These are phyloP conservation scores for Backusella psychrophila DNA, from an alignment of 192 early-diverging fungal species.

Conservation along the genomic window DNA sequence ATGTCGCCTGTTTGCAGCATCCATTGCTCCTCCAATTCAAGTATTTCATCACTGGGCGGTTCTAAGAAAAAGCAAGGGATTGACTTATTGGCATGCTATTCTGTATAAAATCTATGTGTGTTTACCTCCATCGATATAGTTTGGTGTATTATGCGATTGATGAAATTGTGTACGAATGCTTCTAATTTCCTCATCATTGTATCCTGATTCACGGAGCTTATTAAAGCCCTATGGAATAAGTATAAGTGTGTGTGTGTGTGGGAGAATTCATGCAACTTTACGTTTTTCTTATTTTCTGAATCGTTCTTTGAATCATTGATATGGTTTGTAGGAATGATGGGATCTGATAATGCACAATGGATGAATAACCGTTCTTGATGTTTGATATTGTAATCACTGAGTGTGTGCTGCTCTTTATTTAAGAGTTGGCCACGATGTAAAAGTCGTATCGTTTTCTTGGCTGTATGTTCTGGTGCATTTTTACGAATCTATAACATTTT, in stretches of 20 bases:
- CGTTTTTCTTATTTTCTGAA: background rate
- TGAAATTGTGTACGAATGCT: constrained; percentile 54
- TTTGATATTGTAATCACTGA: constrained; percentile 29
- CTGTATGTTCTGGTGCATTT: constrained; percentile 19
- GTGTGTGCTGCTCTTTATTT: constrained; percentile 17
- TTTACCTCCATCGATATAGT: constrained; percentile 24
- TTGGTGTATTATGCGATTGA: constrained; percentile 37
- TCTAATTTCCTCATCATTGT: constrained; percentile 53
- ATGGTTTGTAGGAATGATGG: constrained; percentile 13
- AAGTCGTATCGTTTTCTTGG: constrained; percentile 43
- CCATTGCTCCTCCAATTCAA: constrained; percentile 50
- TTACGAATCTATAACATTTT: constrained; percentile 32
- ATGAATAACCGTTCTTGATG: constrained; percentile 34
- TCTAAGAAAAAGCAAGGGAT: background rate
- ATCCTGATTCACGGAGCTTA: constrained; percentile 52
- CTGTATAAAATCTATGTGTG: too few relatives aligned
- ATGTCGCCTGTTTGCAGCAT: constrained; percentile 51
- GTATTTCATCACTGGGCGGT: constrained; percentile 29
- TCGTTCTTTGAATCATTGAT: background rate
- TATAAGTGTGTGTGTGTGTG: background rate
- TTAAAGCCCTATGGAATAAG: constrained; percentile 42
- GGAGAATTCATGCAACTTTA: constrained; percentile 1
- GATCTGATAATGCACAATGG: constrained; percentile 49
- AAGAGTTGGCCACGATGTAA: constrained; percentile 50
- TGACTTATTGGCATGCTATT: too few relatives aligned